Evolutionary conservation across 768 basidiomycete genomes (phyloP).

Genomic region (Rhizopogon vulgaris): DNA sequence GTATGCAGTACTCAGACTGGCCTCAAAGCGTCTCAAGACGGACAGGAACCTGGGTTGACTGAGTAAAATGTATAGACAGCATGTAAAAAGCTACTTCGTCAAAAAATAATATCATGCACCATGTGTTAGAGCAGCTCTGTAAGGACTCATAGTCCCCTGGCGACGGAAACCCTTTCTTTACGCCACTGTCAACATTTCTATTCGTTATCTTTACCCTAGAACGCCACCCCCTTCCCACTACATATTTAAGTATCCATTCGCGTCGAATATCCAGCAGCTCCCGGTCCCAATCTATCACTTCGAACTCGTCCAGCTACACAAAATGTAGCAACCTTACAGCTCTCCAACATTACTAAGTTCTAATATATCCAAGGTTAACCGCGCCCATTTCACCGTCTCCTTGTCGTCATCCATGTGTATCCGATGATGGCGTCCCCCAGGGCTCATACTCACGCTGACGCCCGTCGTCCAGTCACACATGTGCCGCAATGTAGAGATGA

Average conservation of each 20-base stretch:
- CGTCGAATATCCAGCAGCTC: too few species aligned
- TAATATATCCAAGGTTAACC: slow-evolving; percentile 47
- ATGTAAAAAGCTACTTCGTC: background rate
- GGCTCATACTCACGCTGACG: slow-evolving; percentile 22
- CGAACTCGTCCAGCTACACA: too few species aligned
- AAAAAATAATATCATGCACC: background rate
- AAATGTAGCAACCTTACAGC: too few species aligned
- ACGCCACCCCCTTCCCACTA: too few species aligned
- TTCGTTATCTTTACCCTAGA: too few species aligned
- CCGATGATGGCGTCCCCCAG: slow-evolving; percentile 26
- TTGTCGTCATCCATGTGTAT: slow-evolving; percentile 51
- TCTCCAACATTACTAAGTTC: slow-evolving; percentile 26
- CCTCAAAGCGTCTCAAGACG: too few species aligned
- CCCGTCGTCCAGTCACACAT: slow-evolving; percentile 33
- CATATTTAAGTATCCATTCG: too few species aligned
- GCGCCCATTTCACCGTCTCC: slow-evolving; percentile 52
- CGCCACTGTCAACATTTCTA: too few species aligned
- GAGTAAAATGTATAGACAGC: background rate
- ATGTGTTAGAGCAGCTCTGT: slow-evolving; percentile 8
- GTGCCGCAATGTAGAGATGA: slow-evolving; percentile 36
- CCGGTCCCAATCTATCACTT: too few species aligned
- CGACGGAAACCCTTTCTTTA: too few species aligned
- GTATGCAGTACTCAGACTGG: too few species aligned
- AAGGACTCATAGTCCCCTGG: too few species aligned
- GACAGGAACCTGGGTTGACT: background rate